Evolutionary conservation across 441 rosid genomes (phyloP), one percentile per base, ranked within the genome.

Genomic region (Populus tomentosa): DNA sequence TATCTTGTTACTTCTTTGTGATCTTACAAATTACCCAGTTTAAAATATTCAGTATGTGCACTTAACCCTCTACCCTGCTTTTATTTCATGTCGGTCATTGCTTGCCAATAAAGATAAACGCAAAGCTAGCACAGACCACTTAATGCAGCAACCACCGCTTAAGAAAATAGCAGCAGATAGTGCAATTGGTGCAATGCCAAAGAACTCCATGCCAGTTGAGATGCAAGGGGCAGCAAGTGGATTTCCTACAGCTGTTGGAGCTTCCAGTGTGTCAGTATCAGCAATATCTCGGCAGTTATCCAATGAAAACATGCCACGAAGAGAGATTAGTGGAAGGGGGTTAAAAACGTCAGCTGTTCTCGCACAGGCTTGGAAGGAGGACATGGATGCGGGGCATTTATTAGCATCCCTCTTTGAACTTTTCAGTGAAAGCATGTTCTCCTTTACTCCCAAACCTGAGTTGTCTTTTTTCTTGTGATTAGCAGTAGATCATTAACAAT

Each of bases 321-420:
- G 84, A 70, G 87, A 83, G 65, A 59, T 61, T 11, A 59, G 83
- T n/a, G 75, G 76, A 56, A 79, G 70, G 14, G 75, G 73, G 11
- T 73, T 42, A 8, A 88, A 86, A 70, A 80, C 65, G 73, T 86
- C 89, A 59, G 86, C 89, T 21, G 85, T 87, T 69, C 87, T 88
- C 40, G 76, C 82, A 67, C 97, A 90, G 81, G 78, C 92, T 3
- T 92, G 97, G 97, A 91, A 94, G 82, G 97, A 91, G 71, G 97
- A 92, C 76, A 81, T 90, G 77, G 83, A 86, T 72, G 89, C 97
- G 0, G 97, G 97, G 73, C 86, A 77, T 73, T 86, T 91, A 62
- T 81, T 92, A 72, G 88, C 87, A 73, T 86, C 92, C 30, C 81
- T 91, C 20, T 82, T 88, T 50, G 92, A 92, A 74, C 85, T 86